Percentiles rank a stretch among this genome's conserved stretches.
These are phyloP conservation scores for Rosa hybrid DNA, from an alignment of 331 rosid species.

Conservation along the genomic window DNA sequence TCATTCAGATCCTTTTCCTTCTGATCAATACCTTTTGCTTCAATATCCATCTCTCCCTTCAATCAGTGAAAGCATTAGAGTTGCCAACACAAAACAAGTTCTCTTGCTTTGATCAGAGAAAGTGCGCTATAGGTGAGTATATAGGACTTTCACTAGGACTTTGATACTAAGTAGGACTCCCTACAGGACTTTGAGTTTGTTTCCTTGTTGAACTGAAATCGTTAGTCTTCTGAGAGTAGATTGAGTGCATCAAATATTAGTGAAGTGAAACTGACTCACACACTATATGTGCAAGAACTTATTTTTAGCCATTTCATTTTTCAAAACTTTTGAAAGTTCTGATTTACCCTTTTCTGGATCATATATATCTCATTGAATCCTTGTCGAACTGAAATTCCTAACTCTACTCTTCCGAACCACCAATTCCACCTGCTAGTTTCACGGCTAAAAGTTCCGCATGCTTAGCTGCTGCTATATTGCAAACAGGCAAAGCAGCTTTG, in stretches of 20 bases:
- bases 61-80: neutral
- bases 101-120: neutral
- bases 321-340: neutral
- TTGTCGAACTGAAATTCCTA: neutral
- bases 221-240: neutral
- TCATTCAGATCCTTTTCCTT: conserved; percentile 24
- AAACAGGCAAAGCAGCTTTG: no score
- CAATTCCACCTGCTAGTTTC: no score
- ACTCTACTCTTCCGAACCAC: no score
- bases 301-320: neutral
- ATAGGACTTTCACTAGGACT: no score
- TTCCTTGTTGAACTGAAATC: neutral
- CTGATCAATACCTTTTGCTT: neutral
- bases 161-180: neutral
- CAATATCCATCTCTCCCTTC: neutral
- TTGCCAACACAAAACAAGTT: neutral
- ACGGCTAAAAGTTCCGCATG: no score
- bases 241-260: neutral
- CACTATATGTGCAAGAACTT: neutral
- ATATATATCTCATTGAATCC: neutral
- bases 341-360: neutral
- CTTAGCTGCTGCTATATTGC: no score
- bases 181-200: neutral
- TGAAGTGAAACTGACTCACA: neutral
- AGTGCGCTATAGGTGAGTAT: neutral